Evolutionary conservation across 495 filamentous ascomycete species (phyloP), one percentile per base, ranked within the genome.

Genomic region (Penicillium coffeae): DNA sequence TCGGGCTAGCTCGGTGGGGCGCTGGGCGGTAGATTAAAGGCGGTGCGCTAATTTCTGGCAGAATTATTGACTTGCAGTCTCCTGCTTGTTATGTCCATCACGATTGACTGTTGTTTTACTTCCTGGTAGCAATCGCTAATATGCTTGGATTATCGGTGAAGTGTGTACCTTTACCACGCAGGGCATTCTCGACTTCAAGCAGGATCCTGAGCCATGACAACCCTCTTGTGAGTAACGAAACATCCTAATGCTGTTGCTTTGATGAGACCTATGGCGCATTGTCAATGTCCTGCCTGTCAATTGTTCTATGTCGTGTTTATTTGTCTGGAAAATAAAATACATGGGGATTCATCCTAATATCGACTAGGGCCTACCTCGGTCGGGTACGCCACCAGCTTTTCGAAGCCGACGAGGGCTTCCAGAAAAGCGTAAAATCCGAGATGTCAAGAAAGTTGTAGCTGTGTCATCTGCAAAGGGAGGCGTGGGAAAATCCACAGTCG

Each of bases 381-480:
- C 85, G 34, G 87, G 89, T 39, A 84, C 83, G 3, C 81, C 82
- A 38, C 83, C 84, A 25, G 69, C 76, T 43, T 80, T 95, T 55
- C 87, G 85, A 20, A 84, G 88, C 36, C 89, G 90, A 50, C 83
- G 90, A 52, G 89, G 90, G 19, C 79, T 96, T 8, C 94, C 93
- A 2, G 72, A 86, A 48, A 85, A 87, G 56, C 82, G 88, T 43
- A 78, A 75, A 59, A 91, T 99, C 52, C 79, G 77, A 14, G 80
- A 86, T 62, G 91, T 97, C 39, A 76, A 79, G 56, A 93, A 96
- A 59, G 81, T 96, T 14, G 78, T 99, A 47, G 92, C 89, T 22
- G 86, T 99, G 14, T 95, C 89, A 30, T 96, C 90, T 0, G 93
- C 94, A 5, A 99, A 99, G 58, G 93, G 93, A 8, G 93, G 93